A percentile compares a stretch with the other conserved stretches of the same genome.
Conservation (phyloP, 208 protist species). For the Naegleria fowleri region DNA sequence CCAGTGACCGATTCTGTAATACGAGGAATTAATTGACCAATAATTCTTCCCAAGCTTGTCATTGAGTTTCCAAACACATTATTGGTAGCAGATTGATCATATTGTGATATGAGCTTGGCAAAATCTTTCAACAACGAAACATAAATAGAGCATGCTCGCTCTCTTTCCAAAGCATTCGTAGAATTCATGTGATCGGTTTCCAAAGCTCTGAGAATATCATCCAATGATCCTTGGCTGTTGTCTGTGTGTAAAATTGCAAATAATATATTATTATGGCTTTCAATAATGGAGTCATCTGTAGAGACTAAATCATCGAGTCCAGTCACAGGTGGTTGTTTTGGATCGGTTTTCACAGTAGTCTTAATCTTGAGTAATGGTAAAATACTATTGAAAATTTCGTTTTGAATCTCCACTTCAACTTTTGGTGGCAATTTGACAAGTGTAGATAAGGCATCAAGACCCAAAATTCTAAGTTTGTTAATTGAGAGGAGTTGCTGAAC, state of each 20-base stretch:
- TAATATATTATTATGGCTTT: neutral
- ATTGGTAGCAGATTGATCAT: neutral
- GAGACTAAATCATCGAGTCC: neutral
- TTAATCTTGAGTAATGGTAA: neutral
- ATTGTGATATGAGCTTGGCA: neutral
- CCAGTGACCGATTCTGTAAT: neutral
- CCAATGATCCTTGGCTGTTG: neutral
- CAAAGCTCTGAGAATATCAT: slow-evolving; percentile 9
- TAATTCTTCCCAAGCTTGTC: neutral
- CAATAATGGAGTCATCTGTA: neutral
- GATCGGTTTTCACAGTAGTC: neutral
- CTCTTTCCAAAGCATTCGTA: neutral
- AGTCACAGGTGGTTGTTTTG: neutral
- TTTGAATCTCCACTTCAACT: neutral
- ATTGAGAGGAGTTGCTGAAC: neutral
- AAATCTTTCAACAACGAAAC: slow-evolving; percentile 2
- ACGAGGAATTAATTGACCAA: slow-evolving; percentile 2
- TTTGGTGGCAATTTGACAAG: slow-evolving; percentile 14
- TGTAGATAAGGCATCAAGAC: neutral
- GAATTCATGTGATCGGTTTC: neutral
- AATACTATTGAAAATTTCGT: neutral
- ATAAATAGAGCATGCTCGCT: neutral
- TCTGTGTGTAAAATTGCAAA: neutral
- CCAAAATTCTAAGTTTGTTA: neutral
- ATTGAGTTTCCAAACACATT: neutral